Conservation (phyloP, 2,329 filamentous ascomycete species). For the Orbilia brochopaga region DNA sequence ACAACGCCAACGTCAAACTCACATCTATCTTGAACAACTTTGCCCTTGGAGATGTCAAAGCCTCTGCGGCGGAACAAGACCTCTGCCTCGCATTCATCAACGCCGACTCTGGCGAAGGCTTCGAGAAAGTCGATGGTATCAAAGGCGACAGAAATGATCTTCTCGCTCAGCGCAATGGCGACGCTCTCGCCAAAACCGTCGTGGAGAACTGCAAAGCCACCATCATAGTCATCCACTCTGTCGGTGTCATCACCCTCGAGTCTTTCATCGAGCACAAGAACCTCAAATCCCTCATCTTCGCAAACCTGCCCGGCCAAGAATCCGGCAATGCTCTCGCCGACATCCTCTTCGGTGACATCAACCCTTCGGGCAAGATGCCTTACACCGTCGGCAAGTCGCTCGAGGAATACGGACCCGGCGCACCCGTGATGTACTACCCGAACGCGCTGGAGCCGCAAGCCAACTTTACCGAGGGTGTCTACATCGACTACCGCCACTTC, state of each 20-base stretch:
- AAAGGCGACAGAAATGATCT: slow-evolving; percentile 73
- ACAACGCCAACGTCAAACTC: slow-evolving; percentile 5
- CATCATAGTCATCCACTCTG: slow-evolving; percentile 72
- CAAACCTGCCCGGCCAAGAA: slow-evolving; percentile 76
- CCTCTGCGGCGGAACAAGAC: slow-evolving; percentile 14
- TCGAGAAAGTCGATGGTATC: slow-evolving; percentile 70
- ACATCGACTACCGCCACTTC: slow-evolving; percentile 69
- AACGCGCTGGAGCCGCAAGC: slow-evolving; percentile 58
- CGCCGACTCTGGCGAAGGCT: slow-evolving; percentile 73
- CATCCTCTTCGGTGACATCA: slow-evolving; percentile 71
- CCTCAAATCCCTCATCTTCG: slow-evolving; percentile 71
- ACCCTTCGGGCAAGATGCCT: slow-evolving; percentile 72
- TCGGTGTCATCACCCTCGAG: slow-evolving; percentile 72
- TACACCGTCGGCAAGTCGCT: slow-evolving; percentile 69
- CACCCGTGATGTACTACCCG: slow-evolving; percentile 54
- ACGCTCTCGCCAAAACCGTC: slow-evolving; percentile 68
- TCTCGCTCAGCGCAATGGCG: slow-evolving; percentile 70
- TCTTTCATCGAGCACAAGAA: slow-evolving; percentile 71
- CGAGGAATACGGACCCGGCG: slow-evolving; percentile 62
- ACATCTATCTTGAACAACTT: slow-evolving; percentile 34
- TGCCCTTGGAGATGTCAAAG: slow-evolving; percentile 14
- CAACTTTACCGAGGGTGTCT: slow-evolving; percentile 68
- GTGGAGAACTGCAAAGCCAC: slow-evolving; percentile 68
- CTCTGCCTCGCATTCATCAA: slow-evolving; percentile 71
- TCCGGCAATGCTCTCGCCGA: slow-evolving; percentile 72